These are phyloP conservation scores for Daldinia sp. DNA, from an alignment of 2,329 filamentous ascomycete genomes.

Conservation along the genomic window DNA sequence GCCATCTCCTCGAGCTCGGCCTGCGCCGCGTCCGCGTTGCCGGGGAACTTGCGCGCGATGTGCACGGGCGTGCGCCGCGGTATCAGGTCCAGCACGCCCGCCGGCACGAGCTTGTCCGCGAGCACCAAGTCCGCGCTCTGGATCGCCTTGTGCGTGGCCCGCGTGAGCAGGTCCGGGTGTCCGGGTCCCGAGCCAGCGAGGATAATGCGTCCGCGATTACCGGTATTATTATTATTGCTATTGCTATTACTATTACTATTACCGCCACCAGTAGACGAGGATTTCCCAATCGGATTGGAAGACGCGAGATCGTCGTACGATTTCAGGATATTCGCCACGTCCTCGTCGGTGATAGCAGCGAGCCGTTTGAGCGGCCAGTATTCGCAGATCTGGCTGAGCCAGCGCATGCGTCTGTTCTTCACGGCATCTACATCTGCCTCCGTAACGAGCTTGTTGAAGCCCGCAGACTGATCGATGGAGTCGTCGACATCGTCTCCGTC, in stretches of 20 bases:
- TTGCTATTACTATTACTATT: too few species aligned
- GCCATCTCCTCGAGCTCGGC: slow-evolving; percentile 87
- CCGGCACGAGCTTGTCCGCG: slow-evolving; percentile 87
- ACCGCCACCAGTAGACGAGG: slow-evolving; percentile 19
- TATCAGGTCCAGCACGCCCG: slow-evolving; percentile 87
- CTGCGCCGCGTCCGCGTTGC: slow-evolving; percentile 94
- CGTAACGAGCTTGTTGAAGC: slow-evolving; percentile 85
- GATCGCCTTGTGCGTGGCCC: slow-evolving; percentile 82
- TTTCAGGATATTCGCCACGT: slow-evolving; percentile 80
- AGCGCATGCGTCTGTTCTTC: slow-evolving; percentile 86
- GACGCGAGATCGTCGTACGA: slow-evolving; percentile 67
- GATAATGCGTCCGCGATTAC: slow-evolving; percentile 75
- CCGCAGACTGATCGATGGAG: slow-evolving; percentile 78
- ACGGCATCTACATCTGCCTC: slow-evolving; percentile 79
- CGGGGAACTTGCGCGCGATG: slow-evolving; percentile 97
- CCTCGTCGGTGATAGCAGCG: slow-evolving; percentile 81
- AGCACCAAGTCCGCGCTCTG: slow-evolving; percentile 81
- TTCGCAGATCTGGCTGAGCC: slow-evolving; percentile 96
- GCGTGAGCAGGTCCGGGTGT: slow-evolving; percentile 90
- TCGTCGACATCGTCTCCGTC: slow-evolving; percentile 64
- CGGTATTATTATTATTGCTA: not conserved
- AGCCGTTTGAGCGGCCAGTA: slow-evolving; percentile 94
- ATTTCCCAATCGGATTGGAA: slow-evolving; percentile 29
- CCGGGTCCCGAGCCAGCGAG: slow-evolving; percentile 93
- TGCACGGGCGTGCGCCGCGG: slow-evolving; percentile 89